A percentile compares a stretch with the other conserved stretches of the same genome.
phyloP scores from a whole-genome alignment of 345 rosid species.

The Pistacia vera region DNA sequence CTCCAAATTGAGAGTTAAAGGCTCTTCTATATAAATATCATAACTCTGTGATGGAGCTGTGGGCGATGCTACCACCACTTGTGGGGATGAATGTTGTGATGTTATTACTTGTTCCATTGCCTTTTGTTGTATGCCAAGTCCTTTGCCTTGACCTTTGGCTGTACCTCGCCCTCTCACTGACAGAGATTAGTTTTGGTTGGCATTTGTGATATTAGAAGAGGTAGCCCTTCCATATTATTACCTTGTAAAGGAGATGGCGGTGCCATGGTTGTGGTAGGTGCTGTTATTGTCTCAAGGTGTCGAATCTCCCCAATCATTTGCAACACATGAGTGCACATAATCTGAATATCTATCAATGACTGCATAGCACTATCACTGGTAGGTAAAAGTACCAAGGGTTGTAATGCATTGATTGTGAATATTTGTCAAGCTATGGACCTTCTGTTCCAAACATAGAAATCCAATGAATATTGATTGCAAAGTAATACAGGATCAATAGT shows the following conservation, averaged over 20 bases:
- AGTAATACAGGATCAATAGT: not conserved
- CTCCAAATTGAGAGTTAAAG: no score
- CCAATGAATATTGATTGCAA: not conserved
- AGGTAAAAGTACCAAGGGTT: not conserved
- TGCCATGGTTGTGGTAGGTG: not conserved
- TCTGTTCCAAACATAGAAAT: not conserved
- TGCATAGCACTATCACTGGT: not conserved
- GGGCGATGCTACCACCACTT: not conserved
- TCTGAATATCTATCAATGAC: not conserved
- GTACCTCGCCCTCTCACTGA: not conserved
- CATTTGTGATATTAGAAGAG: not conserved
- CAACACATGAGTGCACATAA: not conserved
- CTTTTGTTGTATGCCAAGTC: not conserved
- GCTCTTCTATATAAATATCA: not conserved
- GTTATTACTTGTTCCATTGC: not conserved
- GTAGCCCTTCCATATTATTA: not conserved
- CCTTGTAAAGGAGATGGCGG: not conserved
- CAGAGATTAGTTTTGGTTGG: not conserved
- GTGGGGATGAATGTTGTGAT: not conserved
- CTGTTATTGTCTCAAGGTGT: not conserved
- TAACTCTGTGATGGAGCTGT: not conserved
- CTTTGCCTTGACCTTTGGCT: not conserved
- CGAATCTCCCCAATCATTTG: constrained; percentile 9
- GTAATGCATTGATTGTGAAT: not conserved
- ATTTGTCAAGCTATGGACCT: constrained; percentile 6